phyloP scores from a whole-genome alignment of 176 grass and related monocot species.

The Panicum miliaceum region DNA sequence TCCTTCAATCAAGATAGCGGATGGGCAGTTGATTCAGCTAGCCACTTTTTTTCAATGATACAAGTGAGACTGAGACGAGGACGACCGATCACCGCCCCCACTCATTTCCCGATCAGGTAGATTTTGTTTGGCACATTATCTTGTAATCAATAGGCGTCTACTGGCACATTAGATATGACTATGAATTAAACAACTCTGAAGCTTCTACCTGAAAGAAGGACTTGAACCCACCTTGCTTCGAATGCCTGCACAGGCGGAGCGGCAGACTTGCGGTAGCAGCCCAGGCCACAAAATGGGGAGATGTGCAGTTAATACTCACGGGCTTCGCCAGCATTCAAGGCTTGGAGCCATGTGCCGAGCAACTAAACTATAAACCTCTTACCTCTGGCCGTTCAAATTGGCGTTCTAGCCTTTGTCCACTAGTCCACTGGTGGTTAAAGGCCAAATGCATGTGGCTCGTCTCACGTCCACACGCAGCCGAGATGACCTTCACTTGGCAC shows the following conservation, averaged over 20 bases:
- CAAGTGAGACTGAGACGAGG: not conserved
- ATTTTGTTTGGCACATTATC: not conserved
- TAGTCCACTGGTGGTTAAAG: not conserved
- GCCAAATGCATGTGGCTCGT: conserved; percentile 6
- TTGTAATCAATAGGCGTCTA: not conserved
- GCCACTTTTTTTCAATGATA: too few relatives aligned
- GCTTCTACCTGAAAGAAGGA: not conserved
- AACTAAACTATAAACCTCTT: not conserved
- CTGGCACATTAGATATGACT: not conserved
- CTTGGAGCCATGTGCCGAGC: conserved; percentile 15
- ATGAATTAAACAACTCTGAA: not conserved
- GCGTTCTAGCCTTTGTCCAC: conserved; percentile 12
- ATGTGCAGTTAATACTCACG: not conserved
- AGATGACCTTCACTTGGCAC: not conserved
- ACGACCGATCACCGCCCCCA: not conserved
- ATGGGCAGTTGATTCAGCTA: not conserved
- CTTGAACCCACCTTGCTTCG: too few relatives aligned
- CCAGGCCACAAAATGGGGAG: too few relatives aligned
- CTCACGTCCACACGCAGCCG: not conserved
- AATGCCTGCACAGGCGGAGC: too few relatives aligned
- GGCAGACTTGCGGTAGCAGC: too few relatives aligned
- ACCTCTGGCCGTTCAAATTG: not conserved
- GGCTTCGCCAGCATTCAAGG: not conserved
- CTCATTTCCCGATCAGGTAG: not conserved
- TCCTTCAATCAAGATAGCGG: not conserved